Conservation (phyloP, 2,329 filamentous ascomycete genomes). For the Dothidotthia symphoricarpi region DNA sequence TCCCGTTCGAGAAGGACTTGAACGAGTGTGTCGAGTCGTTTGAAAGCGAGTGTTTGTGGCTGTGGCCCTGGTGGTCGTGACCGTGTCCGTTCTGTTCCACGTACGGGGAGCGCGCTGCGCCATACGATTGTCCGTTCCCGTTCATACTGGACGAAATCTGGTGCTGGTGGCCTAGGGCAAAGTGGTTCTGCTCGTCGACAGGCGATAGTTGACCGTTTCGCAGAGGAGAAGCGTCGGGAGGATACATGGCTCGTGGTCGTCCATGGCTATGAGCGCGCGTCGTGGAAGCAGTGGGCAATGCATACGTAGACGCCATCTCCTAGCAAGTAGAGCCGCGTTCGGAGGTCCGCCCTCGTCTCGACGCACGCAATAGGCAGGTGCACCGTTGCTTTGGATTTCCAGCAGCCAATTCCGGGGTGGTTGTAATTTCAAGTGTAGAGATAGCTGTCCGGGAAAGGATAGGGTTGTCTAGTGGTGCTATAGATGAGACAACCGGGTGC, state of each 20-base stretch:
- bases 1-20: slow-evolving; percentile 30
- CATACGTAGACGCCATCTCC: slow-evolving; percentile 49
- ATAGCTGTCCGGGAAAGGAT: background rate
- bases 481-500: background rate
- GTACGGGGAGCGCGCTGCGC: slow-evolving; percentile 31
- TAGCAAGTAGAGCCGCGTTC: slow-evolving; percentile 10
- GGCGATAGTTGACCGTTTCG: slow-evolving; percentile 13
- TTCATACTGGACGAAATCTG: slow-evolving; percentile 33
- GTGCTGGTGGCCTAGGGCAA: slow-evolving; percentile 27
- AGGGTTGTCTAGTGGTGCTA: too few species aligned
- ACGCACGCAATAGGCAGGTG: slow-evolving; percentile 14
- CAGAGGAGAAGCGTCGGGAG: too few species aligned
- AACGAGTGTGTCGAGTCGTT: slow-evolving; percentile 31
- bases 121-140: slow-evolving; percentile 36
- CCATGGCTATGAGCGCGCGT: slow-evolving; percentile 38
- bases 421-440: slow-evolving; percentile 7
- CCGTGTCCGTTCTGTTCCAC: slow-evolving; percentile 26
- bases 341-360: slow-evolving; percentile 19
- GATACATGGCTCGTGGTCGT: slow-evolving; percentile 14
- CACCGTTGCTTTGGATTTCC: slow-evolving; percentile 1
- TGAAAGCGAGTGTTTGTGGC: slow-evolving; percentile 24
- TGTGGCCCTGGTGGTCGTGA: slow-evolving; percentile 26
- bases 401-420: slow-evolving; percentile 2
- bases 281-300: slow-evolving; percentile 40
- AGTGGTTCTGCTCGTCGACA: slow-evolving; percentile 16